Percentiles rank a stretch among this genome's conserved stretches.
Evolutionary conservation across 495 filamentous ascomycete genomes (phyloP).

Genomic region (Talaromyces trachyspermus): DNA sequence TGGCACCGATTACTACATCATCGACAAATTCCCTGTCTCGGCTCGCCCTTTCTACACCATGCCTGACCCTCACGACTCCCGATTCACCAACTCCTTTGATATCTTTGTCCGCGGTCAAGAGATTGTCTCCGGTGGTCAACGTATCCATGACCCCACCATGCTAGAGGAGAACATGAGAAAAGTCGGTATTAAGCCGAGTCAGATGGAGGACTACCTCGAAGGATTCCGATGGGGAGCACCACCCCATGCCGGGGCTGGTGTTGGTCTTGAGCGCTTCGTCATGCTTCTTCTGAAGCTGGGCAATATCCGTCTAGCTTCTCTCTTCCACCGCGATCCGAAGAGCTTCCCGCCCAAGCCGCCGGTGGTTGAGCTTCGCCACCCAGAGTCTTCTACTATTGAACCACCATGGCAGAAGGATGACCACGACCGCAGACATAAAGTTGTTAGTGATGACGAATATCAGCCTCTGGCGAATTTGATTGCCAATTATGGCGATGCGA

Average conservation of each 20-base stretch:
- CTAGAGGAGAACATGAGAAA: constrained; percentile 71
- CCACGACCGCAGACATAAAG: constrained; percentile 18
- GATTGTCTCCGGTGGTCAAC: constrained; percentile 84
- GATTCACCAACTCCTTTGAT: constrained; percentile 85
- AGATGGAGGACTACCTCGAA: constrained; percentile 82
- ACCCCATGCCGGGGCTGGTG: constrained; percentile 84
- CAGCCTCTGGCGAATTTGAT: constrained; percentile 70
- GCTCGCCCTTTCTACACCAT: constrained; percentile 94
- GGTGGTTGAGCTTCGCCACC: constrained; percentile 56
- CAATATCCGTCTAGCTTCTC: constrained; percentile 79
- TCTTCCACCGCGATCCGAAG: constrained; percentile 81
- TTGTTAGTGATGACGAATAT: constrained; percentile 29
- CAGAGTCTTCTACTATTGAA: constrained; percentile 68
- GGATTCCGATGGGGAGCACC: constrained; percentile 84
- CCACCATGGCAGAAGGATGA: constrained; percentile 45
- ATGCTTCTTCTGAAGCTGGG: constrained; percentile 79
- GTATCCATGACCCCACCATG: constrained; percentile 73
- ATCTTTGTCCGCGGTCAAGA: constrained; percentile 94
- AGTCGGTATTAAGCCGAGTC: constrained; percentile 63
- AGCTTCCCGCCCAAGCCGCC: constrained; percentile 56
- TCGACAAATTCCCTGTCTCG: constrained; percentile 84
- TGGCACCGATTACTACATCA: constrained; percentile 84
- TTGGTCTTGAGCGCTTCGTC: constrained; percentile 79
- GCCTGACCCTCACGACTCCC: constrained; percentile 66
- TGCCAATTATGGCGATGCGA: constrained; percentile 83